Base-by-base conservation (phyloP, 148 eudicot genomes). In the Gaultheria prostrata region DNA sequence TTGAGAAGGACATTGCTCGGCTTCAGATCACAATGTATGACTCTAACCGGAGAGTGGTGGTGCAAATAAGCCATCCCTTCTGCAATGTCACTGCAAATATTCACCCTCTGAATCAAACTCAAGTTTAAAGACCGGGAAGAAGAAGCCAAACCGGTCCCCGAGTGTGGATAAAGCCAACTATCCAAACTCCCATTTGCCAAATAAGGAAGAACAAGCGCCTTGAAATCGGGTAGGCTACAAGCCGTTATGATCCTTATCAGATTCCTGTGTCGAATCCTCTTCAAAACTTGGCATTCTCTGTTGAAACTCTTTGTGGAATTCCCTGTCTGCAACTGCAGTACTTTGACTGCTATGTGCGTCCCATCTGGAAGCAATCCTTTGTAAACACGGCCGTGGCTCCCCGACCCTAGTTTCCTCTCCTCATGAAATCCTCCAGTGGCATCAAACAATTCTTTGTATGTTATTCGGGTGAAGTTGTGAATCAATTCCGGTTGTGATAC, bases 21-120 rank as follows among this genome's bases (percentile, higher is more conserved):
- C 86, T 89, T 89, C 9, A 89, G 79, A 83, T 89, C 91, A 80
- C 91, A 89, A 67, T 89, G 91, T 82, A 89, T 80, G 48, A 89
- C 91, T 72, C 84, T 86, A 28, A 89, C 88, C 2, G 91, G 91
- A 32, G 91, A 87, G 63, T 89, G 87, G 70, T 89, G 89, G 77
- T 89, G 91, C 46, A 87, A 65, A 84, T 89, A 89, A 69, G 91
- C 88, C 89, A 89, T 84, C 73, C 89, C 91, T 86, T 89, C 89
- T 20, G 91, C 91, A 39, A 89, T 72, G 56, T 89, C 89, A 30
- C 91, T 82, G 80, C 91, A 89, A 24, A 89, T 86, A 57, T 82
- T 85, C 77, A 87, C 87, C 77, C 86, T 87, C 80, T 84, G 89
- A 4, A 82, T 77, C 15, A 89, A 82, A 77, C 76, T 82, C 65